Conservation (phyloP, 1,284 basidiomycete species). For the Ceratorhiza oryzae-sativae region DNA sequence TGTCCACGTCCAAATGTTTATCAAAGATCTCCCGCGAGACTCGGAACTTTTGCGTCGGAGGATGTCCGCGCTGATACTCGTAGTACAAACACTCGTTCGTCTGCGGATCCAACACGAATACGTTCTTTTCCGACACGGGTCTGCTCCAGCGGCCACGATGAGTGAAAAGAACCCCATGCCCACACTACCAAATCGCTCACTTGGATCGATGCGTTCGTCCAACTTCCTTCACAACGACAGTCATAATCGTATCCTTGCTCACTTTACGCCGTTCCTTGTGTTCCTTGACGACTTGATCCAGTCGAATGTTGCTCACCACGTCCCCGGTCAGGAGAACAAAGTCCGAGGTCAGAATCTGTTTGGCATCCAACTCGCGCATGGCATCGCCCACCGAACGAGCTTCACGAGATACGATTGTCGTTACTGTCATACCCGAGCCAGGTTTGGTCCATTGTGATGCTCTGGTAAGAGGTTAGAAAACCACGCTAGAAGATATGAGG, state of each 20-base stretch:
- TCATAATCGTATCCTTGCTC: slow-evolving; percentile 96
- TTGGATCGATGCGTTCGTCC: slow-evolving; percentile 74
- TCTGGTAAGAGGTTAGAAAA: slow-evolving; percentile 51
- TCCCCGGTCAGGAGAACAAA: slow-evolving; percentile 95
- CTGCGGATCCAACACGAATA: slow-evolving; percentile 75
- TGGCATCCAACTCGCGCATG: slow-evolving; percentile 94
- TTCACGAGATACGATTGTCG: slow-evolving; percentile 85
- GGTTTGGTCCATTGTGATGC: slow-evolving; percentile 82
- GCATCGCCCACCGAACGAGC: slow-evolving; percentile 95
- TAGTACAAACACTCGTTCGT: slow-evolving; percentile 83
- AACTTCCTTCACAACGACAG: slow-evolving; percentile 86
- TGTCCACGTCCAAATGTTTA: slow-evolving; percentile 76
- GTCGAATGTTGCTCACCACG: slow-evolving; percentile 90
- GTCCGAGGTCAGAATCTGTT: slow-evolving; percentile 89
- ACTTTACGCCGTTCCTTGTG: slow-evolving; percentile 87
- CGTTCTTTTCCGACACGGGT: slow-evolving; percentile 70
- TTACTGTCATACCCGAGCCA: slow-evolving; percentile 80
- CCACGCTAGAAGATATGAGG: slow-evolving; percentile 11
- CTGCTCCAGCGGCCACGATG: slow-evolving; percentile 51
- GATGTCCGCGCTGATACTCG: slow-evolving; percentile 67
- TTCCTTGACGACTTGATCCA: slow-evolving; percentile 85
- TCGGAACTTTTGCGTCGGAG: slow-evolving; percentile 62
- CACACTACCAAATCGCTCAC: slow-evolving; percentile 54
- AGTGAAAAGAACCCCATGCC: slow-evolving; percentile 45
- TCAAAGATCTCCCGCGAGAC: slow-evolving; percentile 75